These are phyloP conservation scores for Coemansia sp. DNA, from an alignment of 192 early-diverging fungal genomes.

Conservation along the genomic window DNA sequence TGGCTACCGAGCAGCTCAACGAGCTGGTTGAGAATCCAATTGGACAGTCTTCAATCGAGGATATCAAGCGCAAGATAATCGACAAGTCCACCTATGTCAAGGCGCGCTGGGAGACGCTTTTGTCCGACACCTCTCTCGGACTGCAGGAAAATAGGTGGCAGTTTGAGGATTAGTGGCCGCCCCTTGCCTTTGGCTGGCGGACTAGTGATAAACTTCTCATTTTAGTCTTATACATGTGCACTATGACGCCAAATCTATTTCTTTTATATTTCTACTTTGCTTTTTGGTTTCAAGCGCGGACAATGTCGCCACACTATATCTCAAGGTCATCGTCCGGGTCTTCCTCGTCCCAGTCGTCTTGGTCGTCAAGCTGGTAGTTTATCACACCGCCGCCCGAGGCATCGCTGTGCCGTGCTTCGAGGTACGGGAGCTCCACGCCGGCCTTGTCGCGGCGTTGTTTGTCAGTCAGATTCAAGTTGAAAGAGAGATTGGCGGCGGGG, in stretches of 20 bases:
- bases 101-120: slow-evolving; percentile 77
- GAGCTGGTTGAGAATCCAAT: slow-evolving; percentile 88
- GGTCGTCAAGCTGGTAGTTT: slow-evolving; percentile 80
- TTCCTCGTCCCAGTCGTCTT: slow-evolving; percentile 87
- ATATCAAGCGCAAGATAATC: slow-evolving; percentile 80
- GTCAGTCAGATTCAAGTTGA: slow-evolving; percentile 80
- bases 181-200: background rate
- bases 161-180: slow-evolving; percentile 40
- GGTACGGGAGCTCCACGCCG: slow-evolving; percentile 73
- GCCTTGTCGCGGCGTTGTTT: slow-evolving; percentile 72
- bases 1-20: slow-evolving; percentile 91
- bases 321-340: slow-evolving; percentile 89
- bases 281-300: too few relatives aligned
- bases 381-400: slow-evolving; percentile 27
- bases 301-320: too few relatives aligned
- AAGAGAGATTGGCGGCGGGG: slow-evolving; percentile 75
- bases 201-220: background rate
- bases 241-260: background rate
- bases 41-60: slow-evolving; percentile 62
- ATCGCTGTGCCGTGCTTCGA: slow-evolving; percentile 49
- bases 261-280: background rate
- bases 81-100: slow-evolving; percentile 95
- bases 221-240: background rate
- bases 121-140: slow-evolving; percentile 87
- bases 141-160: slow-evolving; percentile 79